Conservation (phyloP, 148 eudicot genomes). For the Simmondsia chinensis region DNA sequence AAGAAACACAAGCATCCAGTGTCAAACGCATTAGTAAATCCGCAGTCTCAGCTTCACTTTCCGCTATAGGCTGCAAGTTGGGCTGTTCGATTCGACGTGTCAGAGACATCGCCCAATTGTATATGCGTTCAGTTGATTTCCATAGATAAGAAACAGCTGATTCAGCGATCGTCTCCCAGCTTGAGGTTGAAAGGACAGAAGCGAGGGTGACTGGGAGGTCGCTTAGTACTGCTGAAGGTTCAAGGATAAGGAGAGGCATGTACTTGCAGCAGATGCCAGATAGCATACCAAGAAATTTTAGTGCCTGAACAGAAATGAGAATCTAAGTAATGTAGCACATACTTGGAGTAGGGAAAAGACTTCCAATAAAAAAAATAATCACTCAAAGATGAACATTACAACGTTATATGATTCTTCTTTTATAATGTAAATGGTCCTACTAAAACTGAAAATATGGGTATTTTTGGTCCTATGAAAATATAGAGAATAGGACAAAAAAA, state of each 20-base stretch:
- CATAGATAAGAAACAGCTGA: conserved; percentile 44
- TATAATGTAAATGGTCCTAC: too few relatives aligned
- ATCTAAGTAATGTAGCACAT: neutral
- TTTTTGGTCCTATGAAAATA: too few relatives aligned
- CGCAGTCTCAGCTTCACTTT: conserved; percentile 35
- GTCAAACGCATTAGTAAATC: conserved; percentile 34
- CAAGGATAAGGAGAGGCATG: conserved; percentile 64
- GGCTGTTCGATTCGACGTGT: conserved; percentile 11
- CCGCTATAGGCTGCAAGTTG: conserved; percentile 30
- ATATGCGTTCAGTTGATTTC: conserved; percentile 43
- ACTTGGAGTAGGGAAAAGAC: neutral
- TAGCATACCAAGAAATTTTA: conserved; percentile 58
- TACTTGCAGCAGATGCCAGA: conserved; percentile 64
- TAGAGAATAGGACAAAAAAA: too few relatives aligned
- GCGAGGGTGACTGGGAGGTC: conserved; percentile 71
- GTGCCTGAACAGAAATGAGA: conserved; percentile 31
- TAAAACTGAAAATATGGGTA: too few relatives aligned
- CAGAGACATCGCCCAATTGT: conserved; percentile 30
- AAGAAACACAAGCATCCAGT: conserved; percentile 32
- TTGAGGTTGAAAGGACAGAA: conserved; percentile 37
- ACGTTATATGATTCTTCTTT: too few relatives aligned
- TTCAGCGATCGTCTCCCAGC: conserved; percentile 46
- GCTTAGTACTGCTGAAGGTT: conserved; percentile 35
- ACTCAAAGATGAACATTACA: neutral
- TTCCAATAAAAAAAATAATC: neutral